phyloP scores from a whole-genome alignment of 805 yeast species.

The Yamadazyma takamatsuzukensis region DNA sequence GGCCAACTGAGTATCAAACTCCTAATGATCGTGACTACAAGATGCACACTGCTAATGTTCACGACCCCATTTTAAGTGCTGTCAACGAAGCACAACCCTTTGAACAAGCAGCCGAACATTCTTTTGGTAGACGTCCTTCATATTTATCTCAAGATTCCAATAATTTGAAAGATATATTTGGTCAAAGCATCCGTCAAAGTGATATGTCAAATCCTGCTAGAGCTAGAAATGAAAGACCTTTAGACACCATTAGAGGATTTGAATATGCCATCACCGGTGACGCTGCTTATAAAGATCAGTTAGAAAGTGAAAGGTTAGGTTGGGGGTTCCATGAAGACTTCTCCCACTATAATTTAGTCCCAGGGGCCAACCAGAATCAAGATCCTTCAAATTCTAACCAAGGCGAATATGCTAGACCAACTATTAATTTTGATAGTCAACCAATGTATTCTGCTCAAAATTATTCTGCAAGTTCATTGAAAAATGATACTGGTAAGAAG shows the following conservation, averaged over 20 bases:
- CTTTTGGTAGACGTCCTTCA: constrained; percentile 37
- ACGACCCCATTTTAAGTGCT: constrained; percentile 87
- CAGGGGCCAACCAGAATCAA: constrained; percentile 17
- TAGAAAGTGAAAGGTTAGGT: constrained; percentile 76
- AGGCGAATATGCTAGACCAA: constrained; percentile 30
- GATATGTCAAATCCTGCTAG: constrained; percentile 94
- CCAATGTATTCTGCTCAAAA: constrained; percentile 53
- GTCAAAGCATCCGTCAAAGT: constrained; percentile 70
- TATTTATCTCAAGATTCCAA: constrained; percentile 46
- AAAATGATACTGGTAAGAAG: constrained; percentile 29
- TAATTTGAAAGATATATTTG: constrained; percentile 78
- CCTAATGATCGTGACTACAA: constrained; percentile 34
- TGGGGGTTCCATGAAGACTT: constrained; percentile 85
- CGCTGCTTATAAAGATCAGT: constrained; percentile 66
- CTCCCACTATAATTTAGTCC: constrained; percentile 44
- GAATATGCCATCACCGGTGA: constrained; percentile 96
- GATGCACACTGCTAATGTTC: constrained; percentile 60
- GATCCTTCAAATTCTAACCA: constrained; percentile 19
- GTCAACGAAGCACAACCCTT: constrained; percentile 96
- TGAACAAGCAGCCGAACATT: constrained; percentile 49
- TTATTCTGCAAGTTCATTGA: constrained; percentile 49
- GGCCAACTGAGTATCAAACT: constrained; percentile 7
- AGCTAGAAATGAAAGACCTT: constrained; percentile 90
- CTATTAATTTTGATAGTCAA: constrained; percentile 39
- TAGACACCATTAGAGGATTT: constrained; percentile 91